Evolutionary conservation across 208 protist species (phyloP), one percentile per base, ranked within the genome.

Genomic region (Crithidia fasciculata): DNA sequence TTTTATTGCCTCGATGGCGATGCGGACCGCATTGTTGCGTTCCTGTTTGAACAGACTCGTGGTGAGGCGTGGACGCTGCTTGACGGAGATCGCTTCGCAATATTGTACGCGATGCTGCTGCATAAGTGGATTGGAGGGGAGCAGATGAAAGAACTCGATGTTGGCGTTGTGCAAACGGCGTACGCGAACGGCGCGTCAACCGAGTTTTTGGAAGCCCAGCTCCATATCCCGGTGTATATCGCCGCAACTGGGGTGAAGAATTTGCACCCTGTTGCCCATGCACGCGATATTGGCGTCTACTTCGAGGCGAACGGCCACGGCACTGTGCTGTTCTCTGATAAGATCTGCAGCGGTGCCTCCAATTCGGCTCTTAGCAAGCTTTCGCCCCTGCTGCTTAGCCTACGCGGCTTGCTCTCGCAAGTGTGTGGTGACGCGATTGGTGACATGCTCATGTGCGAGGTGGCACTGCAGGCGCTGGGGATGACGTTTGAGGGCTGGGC

Each of bases 251-350:
- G 98, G 28, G 96, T 99, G 3, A 99, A 99, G 72, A 80, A 98
- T 70, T 57, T 98, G 2, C 98, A 99, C 66, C 94, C 94, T 39
- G 74, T 96, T 39, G 96, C 97, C 9, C 77, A 91, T 57, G 59
- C 83, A 0, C 82, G 83, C 28, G 97, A 98, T 69, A 87, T 99
- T 63, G 98, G 97, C 5, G 84, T 98, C 8, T 99, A 99, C 80
- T 99, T 99, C 75, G 98, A 99, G 73, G 95, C 96, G 5, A 99
- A 99, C 72, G 98, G 98, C 4, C 98, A 99, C 72, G 98, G 98
- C 13, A 98, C 97, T 6, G 88, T 98, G 9, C 45, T 98, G 2
- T 95, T 98, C 69, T 74, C 69, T 40, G 43, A 75, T n/a, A 60
- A 59, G 16, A 18, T 77, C 0, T 5, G 55, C 18, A 40, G 13